phyloP scores from a whole-genome alignment of 1,139 yeast genomes.

The Candida dubliniensis region DNA sequence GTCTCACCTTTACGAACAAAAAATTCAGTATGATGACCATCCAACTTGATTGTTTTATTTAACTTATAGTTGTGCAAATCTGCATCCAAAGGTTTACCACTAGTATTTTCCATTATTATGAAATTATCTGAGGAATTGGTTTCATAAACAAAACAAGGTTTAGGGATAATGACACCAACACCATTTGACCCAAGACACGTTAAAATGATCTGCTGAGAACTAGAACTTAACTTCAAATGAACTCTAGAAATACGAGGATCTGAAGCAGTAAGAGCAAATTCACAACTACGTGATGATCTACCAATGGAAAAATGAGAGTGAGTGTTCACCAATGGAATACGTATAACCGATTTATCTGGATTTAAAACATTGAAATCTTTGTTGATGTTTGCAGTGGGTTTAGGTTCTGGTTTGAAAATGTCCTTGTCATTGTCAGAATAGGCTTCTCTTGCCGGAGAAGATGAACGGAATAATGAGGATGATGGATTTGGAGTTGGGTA shows the following conservation, averaged over 20 bases:
- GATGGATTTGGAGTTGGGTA: conserved; percentile 61
- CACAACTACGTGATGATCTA: conserved; percentile 63
- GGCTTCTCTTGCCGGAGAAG: conserved; percentile 36
- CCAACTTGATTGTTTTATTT: conserved; percentile 42
- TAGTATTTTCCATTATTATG: conserved; percentile 31
- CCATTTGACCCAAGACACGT: conserved; percentile 76
- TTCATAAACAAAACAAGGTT: conserved; percentile 34
- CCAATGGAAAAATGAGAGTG: conserved; percentile 47
- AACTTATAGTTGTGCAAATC: conserved; percentile 14
- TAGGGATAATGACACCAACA: conserved; percentile 59
- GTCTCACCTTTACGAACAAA: conserved; percentile 54
- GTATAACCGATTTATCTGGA: conserved; percentile 38
- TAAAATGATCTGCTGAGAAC: conserved; percentile 31
- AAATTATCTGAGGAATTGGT: conserved; percentile 31
- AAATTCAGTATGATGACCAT: conserved; percentile 54
- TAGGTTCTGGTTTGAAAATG: neutral
- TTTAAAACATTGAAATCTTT: conserved; percentile 40
- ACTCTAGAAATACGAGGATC: conserved; percentile 68
- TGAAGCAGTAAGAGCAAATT: conserved; percentile 51
- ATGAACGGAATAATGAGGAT: conserved; percentile 48
- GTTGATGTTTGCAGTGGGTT: conserved; percentile 20
- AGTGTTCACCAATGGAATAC: conserved; percentile 33
- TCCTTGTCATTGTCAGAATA: neutral
- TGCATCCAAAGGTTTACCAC: conserved; percentile 21
- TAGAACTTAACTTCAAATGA: conserved; percentile 46